Evolutionary conservation across 1,284 basidiomycete genomes (phyloP).

Genomic region (Agroathelia rolfsii): DNA sequence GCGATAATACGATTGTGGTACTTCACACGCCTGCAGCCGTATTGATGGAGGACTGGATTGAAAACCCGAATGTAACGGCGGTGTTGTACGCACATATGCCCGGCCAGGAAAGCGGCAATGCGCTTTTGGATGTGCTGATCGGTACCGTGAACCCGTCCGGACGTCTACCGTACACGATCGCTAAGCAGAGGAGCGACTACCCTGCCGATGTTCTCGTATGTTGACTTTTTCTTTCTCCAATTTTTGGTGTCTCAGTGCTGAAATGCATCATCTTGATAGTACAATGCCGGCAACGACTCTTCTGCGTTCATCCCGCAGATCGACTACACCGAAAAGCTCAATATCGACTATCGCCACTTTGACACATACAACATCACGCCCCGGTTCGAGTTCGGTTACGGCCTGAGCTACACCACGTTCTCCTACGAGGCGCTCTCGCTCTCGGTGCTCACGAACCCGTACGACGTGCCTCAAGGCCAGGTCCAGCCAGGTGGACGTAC

Average conservation of each 20-base stretch:
- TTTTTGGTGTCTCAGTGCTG: constrained; percentile 28
- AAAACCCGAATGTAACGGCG: constrained; percentile 68
- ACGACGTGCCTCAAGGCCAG: constrained; percentile 26
- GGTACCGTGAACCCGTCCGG: constrained; percentile 67
- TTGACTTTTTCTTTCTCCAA: too few species aligned
- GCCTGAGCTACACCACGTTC: constrained; percentile 79
- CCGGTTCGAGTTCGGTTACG: constrained; percentile 75
- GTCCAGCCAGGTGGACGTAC: constrained; percentile 51
- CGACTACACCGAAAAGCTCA: constrained; percentile 59
- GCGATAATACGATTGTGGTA: constrained; percentile 77
- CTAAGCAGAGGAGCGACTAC: constrained; percentile 45
- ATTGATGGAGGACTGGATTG: constrained; percentile 69
- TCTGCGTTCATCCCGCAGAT: constrained; percentile 49
- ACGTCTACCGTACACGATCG: constrained; percentile 67
- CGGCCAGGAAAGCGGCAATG: constrained; percentile 73
- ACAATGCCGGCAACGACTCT: constrained; percentile 54
- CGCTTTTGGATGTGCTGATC: constrained; percentile 65
- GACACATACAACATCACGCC: constrained; percentile 53
- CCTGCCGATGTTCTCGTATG: too few species aligned
- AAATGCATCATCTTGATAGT: constrained; percentile 61
- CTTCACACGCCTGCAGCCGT: constrained; percentile 71
- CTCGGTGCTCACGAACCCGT: constrained; percentile 22
- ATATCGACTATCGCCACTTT: constrained; percentile 75
- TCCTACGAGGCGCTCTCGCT: constrained; percentile 48
- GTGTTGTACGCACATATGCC: constrained; percentile 60